Conservation (phyloP, 768 basidiomycete genomes). For the Panaeolus cyanescens region DNA sequence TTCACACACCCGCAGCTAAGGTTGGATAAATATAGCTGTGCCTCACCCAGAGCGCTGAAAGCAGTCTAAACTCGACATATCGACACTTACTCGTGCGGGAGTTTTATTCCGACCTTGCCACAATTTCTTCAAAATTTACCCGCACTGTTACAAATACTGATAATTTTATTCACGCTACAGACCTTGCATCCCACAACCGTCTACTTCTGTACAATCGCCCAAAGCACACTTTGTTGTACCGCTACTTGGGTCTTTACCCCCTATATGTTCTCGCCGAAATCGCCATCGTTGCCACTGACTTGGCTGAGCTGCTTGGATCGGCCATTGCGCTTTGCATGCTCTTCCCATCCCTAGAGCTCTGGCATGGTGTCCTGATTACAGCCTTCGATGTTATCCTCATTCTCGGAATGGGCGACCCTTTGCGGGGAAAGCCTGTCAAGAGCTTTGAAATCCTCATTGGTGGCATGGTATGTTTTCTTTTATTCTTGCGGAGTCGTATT, state of each 20-base stretch:
- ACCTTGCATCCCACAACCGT: conserved; percentile 60
- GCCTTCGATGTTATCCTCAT: conserved; percentile 69
- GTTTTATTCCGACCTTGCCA: neutral
- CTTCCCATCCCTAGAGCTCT: conserved; percentile 67
- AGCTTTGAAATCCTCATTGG: conserved; percentile 70
- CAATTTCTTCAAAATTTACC: neutral
- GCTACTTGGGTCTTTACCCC: conserved; percentile 65
- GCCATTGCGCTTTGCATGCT: conserved; percentile 81
- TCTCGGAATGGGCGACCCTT: conserved; percentile 70
- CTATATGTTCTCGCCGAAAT: conserved; percentile 67
- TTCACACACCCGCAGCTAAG: neutral
- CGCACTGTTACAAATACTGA: neutral
- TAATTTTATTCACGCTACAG: conserved; percentile 22
- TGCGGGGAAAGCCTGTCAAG: conserved; percentile 64
- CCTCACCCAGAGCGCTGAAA: neutral
- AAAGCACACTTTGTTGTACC: conserved; percentile 53
- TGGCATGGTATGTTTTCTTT: conserved; percentile 47
- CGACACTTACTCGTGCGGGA: neutral
- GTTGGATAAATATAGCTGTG: neutral
- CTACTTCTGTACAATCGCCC: conserved; percentile 66
- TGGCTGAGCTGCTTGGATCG: conserved; percentile 81
- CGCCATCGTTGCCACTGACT: conserved; percentile 76
- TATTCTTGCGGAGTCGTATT: neutral
- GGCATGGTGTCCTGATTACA: conserved; percentile 72
- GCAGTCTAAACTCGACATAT: neutral